Percentiles rank a stretch among this genome's conserved stretches.
Evolutionary conservation across 2,329 filamentous ascomycete species (phyloP).

Genomic region (Amesomyces nigricolor): DNA sequence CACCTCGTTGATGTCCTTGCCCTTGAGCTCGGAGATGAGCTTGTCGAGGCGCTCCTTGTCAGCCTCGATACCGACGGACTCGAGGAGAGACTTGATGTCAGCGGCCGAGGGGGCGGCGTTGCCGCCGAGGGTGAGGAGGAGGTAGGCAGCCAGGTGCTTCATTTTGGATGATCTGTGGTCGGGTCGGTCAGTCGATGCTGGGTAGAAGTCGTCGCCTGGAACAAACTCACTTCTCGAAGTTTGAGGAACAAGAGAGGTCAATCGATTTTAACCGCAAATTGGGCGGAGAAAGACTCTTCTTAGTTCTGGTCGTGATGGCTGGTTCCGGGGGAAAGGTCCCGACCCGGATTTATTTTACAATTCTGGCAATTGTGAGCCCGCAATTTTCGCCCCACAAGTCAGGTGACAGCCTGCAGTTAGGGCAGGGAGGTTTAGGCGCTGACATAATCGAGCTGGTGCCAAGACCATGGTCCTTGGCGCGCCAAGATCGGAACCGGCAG

Average conservation of each 20-base stretch:
- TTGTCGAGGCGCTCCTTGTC: slow-evolving; percentile 79
- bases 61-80: slow-evolving; percentile 90
- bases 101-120: slow-evolving; percentile 80
- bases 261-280: slow-evolving; percentile 98
- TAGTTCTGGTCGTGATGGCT: slow-evolving; percentile 58
- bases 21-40: slow-evolving; percentile 85
- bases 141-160: slow-evolving; percentile 99
- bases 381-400: slow-evolving; percentile 22
- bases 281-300: slow-evolving; percentile 99
- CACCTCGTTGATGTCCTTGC: slow-evolving; percentile 92
- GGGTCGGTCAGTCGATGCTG: not conserved
- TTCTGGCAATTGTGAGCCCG: slow-evolving; percentile 26
- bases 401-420: slow-evolving; percentile 23
- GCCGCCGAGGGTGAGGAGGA: slow-evolving; percentile 90
- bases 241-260: slow-evolving; percentile 81
- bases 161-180: slow-evolving; percentile 59
- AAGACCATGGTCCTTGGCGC: too few species aligned
- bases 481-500: slow-evolving; percentile 9
- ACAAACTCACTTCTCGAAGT: slow-evolving; percentile 23
- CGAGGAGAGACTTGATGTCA: slow-evolving; percentile 85
- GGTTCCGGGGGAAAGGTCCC: slow-evolving; percentile 27
- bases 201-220: not conserved
- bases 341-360: slow-evolving; percentile 24
- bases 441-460: slow-evolving; percentile 13
- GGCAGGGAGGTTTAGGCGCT: slow-evolving; percentile 20